phyloP scores from a whole-genome alignment of 257 asterid species.

The Jacaranda copaia region DNA sequence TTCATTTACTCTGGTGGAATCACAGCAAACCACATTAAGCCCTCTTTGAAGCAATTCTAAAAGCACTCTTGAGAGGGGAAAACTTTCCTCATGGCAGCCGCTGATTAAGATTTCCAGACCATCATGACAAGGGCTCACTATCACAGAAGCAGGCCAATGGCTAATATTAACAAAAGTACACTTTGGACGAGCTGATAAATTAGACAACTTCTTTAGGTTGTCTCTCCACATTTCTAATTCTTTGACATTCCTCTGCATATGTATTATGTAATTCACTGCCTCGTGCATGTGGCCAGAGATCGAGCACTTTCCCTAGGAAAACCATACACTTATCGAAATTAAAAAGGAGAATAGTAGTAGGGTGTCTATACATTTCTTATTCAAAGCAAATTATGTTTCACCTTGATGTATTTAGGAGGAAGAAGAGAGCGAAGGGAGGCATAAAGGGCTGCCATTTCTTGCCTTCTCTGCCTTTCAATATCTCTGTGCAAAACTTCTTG shows the following conservation, averaged over 20 bases:
- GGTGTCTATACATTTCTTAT: no score
- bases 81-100: background rate
- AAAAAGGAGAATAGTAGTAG: background rate
- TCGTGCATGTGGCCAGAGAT: slow-evolving; percentile 52
- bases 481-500: slow-evolving; percentile 53
- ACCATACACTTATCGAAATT: background rate
- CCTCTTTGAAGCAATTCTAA: slow-evolving; percentile 24
- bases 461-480: slow-evolving; percentile 62
- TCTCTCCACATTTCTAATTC: slow-evolving; percentile 45
- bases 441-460: slow-evolving; percentile 60
- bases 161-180: background rate
- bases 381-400: slow-evolving; percentile 1
- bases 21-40: slow-evolving; percentile 36
- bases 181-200: background rate
- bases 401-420: slow-evolving; percentile 64
- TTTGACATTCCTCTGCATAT: slow-evolving; percentile 44
- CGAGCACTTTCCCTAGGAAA: slow-evolving; percentile 56
- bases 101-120: slow-evolving; percentile 47
- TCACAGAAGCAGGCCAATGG: slow-evolving; percentile 10
- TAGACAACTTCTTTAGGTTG: slow-evolving; percentile 26
- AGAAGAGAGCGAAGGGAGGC: slow-evolving; percentile 58
- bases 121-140: slow-evolving; percentile 26
- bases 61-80: slow-evolving; percentile 46
- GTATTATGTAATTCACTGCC: slow-evolving; percentile 51
- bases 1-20: slow-evolving; percentile 25